Base-by-base conservation (phyloP, 768 basidiomycete species). In the Paxillus rubicundulus region DNA sequence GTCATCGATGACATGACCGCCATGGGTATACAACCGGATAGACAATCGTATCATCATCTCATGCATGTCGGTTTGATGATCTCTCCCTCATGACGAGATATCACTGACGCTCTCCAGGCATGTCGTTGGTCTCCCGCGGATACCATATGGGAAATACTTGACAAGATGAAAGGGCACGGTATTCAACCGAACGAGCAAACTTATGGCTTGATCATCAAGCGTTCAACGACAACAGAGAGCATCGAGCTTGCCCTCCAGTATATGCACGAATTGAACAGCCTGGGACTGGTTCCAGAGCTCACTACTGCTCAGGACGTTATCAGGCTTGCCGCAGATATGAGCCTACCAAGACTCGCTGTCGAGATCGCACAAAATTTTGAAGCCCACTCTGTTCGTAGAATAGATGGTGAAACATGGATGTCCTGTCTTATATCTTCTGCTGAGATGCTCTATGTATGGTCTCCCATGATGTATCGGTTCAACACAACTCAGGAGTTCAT, bases 321-420 rank as follows among this genome's bases (percentile, higher is more conserved):
- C 45, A 61, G 64, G 9, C 63, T 82, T 24, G 82, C 84, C 3
- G 79, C 86, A 5, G 63, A 76, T 0, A 66, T 73, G 44, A 80
- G 81, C 18, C 72, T 78, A 51, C 77, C 89, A 1, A 77, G 82
- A 45, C 75, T 94, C 21, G 90, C 90, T 3, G 66, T 91, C 43
- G 90, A 92, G 48, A 63, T 94, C 13, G 83, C 85, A 0, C 67
- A 73, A 3, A 71, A 77, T 54, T 89, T 80, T 47, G 90, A 93
- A 60, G 60, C 67, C 36, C 62, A 72, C 5, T 78, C 82, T 4
- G 68, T 78, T 27, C 78, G 85, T 33, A 76, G 74, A 56, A 61
- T 92, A 27, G 77, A 77, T 3, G 67, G 72, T 17, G 67, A 70
- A 6, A 72, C 77, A 1, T 95, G 91, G 92, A 69, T 85, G 46